phyloP scores from a whole-genome alignment of 1,139 yeast genomes.

The Candida albicans region DNA sequence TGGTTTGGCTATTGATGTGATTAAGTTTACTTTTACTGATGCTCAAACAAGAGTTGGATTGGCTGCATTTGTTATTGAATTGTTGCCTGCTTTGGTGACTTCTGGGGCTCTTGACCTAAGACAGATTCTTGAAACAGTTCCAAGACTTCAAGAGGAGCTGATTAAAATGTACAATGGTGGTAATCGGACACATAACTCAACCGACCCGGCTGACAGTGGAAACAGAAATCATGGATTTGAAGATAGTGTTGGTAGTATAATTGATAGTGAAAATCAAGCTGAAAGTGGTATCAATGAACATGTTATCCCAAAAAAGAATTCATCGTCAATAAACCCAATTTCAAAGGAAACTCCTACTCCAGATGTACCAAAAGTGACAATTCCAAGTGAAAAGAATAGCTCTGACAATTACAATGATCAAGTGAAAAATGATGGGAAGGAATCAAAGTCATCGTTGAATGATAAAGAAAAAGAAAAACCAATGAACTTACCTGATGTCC shows the following conservation, averaged over 20 bases:
- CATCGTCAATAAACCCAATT: background rate
- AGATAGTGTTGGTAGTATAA: background rate
- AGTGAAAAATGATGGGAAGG: background rate
- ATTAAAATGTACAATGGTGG: background rate
- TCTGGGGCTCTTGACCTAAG: constrained; percentile 7
- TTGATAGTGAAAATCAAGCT: background rate
- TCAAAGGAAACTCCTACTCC: background rate
- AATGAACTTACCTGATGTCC: too few relatives aligned
- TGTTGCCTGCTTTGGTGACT: constrained; percentile 26
- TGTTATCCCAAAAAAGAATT: background rate
- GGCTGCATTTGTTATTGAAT: constrained; percentile 26
- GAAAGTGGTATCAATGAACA: background rate
- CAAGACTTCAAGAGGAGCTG: constrained; percentile 4
- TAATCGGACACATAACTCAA: background rate
- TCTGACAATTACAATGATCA: background rate
- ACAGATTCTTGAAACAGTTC: constrained; percentile 7
- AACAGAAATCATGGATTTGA: background rate
- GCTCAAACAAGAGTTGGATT: constrained; percentile 32
- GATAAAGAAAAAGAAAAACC: background rate
- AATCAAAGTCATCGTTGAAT: background rate
- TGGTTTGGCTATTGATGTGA: constrained; percentile 33
- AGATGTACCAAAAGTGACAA: background rate
- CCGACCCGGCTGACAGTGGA: background rate
- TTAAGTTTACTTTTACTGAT: constrained; percentile 28
- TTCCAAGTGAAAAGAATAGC: background rate